Conservation (phyloP, 2,329 filamentous ascomycete species). For the Scortechinia acanthostroma region DNA sequence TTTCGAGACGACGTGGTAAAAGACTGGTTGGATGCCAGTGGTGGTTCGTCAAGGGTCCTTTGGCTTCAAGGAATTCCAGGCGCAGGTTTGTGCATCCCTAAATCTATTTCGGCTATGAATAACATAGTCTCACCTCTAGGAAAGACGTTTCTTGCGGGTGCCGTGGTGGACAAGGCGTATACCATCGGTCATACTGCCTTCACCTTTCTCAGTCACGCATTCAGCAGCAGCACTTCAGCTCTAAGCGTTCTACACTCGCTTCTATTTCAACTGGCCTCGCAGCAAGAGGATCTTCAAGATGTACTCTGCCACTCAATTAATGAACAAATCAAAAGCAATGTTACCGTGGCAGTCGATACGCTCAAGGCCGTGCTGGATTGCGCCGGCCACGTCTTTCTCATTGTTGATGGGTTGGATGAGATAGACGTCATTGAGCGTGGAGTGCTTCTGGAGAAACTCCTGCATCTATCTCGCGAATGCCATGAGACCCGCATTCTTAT, state of each 20-base stretch:
- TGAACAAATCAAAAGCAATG: slow-evolving; percentile 10
- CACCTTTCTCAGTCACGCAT: too few relatives aligned
- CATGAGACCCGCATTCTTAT: slow-evolving; percentile 10
- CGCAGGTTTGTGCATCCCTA: neutral
- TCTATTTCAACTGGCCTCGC: slow-evolving; percentile 11
- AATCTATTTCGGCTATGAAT: neutral
- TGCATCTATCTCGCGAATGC: slow-evolving; percentile 6
- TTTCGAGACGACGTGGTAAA: neutral
- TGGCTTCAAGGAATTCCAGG: neutral
- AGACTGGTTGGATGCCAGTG: neutral
- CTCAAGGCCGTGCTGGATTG: slow-evolving; percentile 11
- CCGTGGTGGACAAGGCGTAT: neutral
- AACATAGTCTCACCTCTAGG: neutral
- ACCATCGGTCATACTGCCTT: too few relatives aligned
- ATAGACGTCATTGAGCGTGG: slow-evolving; percentile 10
- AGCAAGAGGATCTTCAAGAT: slow-evolving; percentile 10
- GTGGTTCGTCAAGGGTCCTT: neutral
- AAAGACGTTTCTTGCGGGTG: neutral
- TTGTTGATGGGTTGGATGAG: slow-evolving; percentile 19
- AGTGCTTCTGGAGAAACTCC: slow-evolving; percentile 7
- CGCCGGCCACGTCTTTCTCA: slow-evolving; percentile 10
- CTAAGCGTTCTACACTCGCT: slow-evolving; percentile 11
- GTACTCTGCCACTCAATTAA: slow-evolving; percentile 10
- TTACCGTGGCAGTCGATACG: slow-evolving; percentile 12
- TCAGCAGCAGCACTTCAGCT: too few relatives aligned